A percentile compares a stretch with the other conserved stretches of the same genome.
These are phyloP conservation scores for Ramalina peruviana DNA, from an alignment of 495 filamentous ascomycete species.

Conservation along the genomic window DNA sequence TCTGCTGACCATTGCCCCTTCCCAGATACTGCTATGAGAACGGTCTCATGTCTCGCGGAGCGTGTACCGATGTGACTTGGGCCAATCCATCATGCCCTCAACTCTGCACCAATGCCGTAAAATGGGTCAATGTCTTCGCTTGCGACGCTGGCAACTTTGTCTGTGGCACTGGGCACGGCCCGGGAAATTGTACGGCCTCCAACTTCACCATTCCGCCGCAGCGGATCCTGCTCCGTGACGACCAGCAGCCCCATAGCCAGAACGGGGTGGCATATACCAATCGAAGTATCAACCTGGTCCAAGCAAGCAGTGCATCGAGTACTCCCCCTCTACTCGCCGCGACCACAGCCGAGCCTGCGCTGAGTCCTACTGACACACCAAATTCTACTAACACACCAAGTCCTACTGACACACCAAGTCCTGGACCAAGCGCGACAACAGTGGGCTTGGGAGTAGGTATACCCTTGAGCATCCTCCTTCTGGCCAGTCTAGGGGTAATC, in stretches of 20 bases:
- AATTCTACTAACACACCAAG: too few species aligned
- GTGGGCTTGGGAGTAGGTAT: slow-evolving; percentile 2
- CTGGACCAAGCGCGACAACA: neutral
- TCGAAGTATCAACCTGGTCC: neutral
- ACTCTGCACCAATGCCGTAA: neutral
- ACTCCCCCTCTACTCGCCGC: neutral
- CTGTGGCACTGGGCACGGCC: neutral
- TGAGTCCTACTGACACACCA: neutral
- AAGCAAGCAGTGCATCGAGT: neutral
- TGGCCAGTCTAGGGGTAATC: neutral
- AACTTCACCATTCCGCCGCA: neutral
- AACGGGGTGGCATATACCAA: neutral
- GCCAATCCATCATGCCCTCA: neutral
- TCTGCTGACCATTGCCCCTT: neutral
- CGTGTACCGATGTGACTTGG: slow-evolving; percentile 1
- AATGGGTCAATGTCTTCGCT: neutral
- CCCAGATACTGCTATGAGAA: neutral
- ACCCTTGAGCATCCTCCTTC: neutral
- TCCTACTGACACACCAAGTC: neutral
- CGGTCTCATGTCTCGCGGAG: neutral
- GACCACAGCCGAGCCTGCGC: neutral
- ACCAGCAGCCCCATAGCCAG: neutral
- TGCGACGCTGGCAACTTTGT: neutral
- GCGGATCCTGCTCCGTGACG: neutral
- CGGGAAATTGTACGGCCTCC: neutral